Evolutionary conservation across 345 rosid species (phyloP).

Genomic region (Euphorbia lathyris): DNA sequence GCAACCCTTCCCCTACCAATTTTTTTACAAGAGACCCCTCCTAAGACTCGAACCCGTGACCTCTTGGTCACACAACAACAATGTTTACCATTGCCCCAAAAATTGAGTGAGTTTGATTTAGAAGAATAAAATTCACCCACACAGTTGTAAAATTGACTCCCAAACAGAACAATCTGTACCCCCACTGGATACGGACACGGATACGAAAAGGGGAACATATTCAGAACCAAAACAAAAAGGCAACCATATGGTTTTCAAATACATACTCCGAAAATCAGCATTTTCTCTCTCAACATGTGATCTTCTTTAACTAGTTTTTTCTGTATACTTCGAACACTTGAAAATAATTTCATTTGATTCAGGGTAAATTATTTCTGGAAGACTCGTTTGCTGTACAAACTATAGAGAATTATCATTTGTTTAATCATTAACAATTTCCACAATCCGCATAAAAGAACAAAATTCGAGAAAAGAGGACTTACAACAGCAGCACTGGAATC

Average conservation of each 20-base stretch:
- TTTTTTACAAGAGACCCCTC: too few species aligned
- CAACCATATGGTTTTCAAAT: not conserved
- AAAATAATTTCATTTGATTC: too few species aligned
- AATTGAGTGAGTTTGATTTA: too few species aligned
- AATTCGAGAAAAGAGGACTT: slow-evolving; percentile 4
- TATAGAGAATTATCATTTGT: not conserved
- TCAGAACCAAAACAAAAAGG: not conserved
- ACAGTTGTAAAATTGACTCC: too few species aligned
- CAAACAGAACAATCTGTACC: too few species aligned
- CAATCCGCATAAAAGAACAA: not conserved
- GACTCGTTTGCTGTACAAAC: not conserved
- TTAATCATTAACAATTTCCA: not conserved
- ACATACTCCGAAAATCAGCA: not conserved
- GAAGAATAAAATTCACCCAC: too few species aligned
- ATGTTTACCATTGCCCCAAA: too few species aligned
- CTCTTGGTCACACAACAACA: too few species aligned
- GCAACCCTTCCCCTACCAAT: too few species aligned
- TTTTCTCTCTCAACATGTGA: not conserved
- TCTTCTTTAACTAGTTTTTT: not conserved
- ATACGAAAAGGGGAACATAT: too few species aligned
- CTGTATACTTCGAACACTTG: not conserved
- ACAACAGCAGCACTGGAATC: slow-evolving; percentile 53
- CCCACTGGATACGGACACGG: too few species aligned
- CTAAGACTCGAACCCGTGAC: too few species aligned
- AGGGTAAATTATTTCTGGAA: not conserved